These are phyloP conservation scores for Lachnellula willkommii DNA, from an alignment of 2,329 filamentous ascomycete genomes.

Conservation along the genomic window DNA sequence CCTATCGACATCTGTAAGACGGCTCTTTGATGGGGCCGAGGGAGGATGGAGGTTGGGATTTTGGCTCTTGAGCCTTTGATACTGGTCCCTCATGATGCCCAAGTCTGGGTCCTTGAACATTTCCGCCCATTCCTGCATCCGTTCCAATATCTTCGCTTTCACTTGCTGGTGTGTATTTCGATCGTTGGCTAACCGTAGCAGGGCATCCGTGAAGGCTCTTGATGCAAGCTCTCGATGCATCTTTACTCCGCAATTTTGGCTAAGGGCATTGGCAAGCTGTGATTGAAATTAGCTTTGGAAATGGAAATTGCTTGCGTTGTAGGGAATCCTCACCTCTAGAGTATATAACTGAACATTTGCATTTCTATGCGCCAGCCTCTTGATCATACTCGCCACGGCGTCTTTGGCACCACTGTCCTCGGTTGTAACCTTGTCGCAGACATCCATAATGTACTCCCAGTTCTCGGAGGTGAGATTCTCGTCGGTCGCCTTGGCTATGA, in stretches of 20 bases:
- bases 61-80: constrained; percentile 73
- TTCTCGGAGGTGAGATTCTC: constrained; percentile 80
- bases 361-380: constrained; percentile 67
- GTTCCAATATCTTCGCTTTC: constrained; percentile 92
- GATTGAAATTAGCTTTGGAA: constrained; percentile 8
- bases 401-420: constrained; percentile 52
- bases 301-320: background rate
- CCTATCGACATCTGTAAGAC: constrained; percentile 82
- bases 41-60: constrained; percentile 89
- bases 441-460: constrained; percentile 56
- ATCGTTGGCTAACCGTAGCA: constrained; percentile 86
- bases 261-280: constrained; percentile 64
- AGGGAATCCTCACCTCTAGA: constrained; percentile 46
- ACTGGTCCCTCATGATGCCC: constrained; percentile 96
- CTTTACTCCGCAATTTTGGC: constrained; percentile 64
- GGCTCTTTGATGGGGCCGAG: constrained; percentile 87
- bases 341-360: constrained; percentile 76
- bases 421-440: constrained; percentile 37
- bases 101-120: constrained; percentile 92
- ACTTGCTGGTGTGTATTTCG: constrained; percentile 95
- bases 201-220: constrained; percentile 78
- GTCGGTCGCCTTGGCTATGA: constrained; percentile 76
- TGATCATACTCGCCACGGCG: constrained; percentile 67
- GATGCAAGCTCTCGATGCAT: constrained; percentile 68
- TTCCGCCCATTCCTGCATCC: constrained; percentile 93